Conservation (phyloP, 2,329 filamentous ascomycete species). For the Hypoxylon rubiginosum region DNA sequence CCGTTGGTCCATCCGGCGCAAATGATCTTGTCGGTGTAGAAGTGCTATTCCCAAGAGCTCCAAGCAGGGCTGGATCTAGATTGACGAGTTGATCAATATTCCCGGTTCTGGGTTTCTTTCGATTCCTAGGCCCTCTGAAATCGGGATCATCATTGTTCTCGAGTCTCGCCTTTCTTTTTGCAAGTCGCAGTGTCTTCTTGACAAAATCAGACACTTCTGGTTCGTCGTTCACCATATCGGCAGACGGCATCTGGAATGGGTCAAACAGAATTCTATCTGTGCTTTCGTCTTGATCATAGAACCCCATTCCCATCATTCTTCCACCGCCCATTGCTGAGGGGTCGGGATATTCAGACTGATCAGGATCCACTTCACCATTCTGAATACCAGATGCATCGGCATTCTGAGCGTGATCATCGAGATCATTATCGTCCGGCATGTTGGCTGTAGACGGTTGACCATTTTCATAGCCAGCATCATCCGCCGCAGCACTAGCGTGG, state of each 20-base stretch:
- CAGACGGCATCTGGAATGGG: constrained; percentile 67
- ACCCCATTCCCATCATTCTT: constrained; percentile 69
- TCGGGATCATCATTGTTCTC: constrained; percentile 69
- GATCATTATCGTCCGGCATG: constrained; percentile 34
- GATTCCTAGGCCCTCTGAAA: constrained; percentile 60
- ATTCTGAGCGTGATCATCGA: constrained; percentile 47
- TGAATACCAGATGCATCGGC: constrained; percentile 52
- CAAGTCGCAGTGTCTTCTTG: constrained; percentile 66
- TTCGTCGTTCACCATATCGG: constrained; percentile 59
- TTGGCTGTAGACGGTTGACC: constrained; percentile 33
- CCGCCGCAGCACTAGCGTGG: constrained; percentile 29
- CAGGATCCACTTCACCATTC: constrained; percentile 47
- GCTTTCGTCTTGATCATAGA: constrained; percentile 71
- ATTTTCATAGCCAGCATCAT: constrained; percentile 31
- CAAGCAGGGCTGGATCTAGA: constrained; percentile 68
- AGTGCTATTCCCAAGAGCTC: constrained; percentile 44
- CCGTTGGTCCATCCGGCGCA: constrained; percentile 27
- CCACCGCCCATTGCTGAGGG: constrained; percentile 62
- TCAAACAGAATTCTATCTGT: constrained; percentile 72
- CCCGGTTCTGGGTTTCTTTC: constrained; percentile 58
- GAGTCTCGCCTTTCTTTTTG: constrained; percentile 66
- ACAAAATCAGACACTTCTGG: constrained; percentile 67
- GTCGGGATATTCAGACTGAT: constrained; percentile 58
- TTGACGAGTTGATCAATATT: constrained; percentile 57
- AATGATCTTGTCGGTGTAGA: constrained; percentile 42